Base-by-base conservation (phyloP, 2,329 filamentous ascomycete species). In the Grosmannia penicillata region DNA sequence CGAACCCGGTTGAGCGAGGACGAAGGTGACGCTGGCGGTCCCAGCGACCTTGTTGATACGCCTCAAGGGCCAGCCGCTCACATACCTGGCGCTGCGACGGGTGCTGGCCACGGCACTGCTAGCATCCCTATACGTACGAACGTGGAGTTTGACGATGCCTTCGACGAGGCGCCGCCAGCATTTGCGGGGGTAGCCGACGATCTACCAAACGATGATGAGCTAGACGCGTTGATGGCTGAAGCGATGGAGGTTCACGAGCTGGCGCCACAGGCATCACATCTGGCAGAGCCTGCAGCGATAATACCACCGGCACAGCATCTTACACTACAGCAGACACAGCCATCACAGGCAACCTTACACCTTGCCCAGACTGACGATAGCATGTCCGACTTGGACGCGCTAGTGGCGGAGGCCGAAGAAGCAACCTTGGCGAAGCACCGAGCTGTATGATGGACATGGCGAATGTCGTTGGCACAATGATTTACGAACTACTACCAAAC, bases 201-300 rank as follows among this genome's bases (percentile, higher is more conserved):
- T 2, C 49, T 50, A 15, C 58, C 60, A 1, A 66, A 70, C 8
- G 63, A 65, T 3, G 58, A 61, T 35, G 64, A 69, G 34, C 39
- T 72, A 3, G 67, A 72, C 39, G 67, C 65, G 9, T 47, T 72
- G 10, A 70, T 72, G 52, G 66, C 65, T 0, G 66, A 71, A 47
- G 61, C 62, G 4, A 62, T 65, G 48, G 42, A 42, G 4, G 27
- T 38, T 6, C 41, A 43, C 22, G 28, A 25, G 22, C 36, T 23
- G 2, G 33, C 40, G n/a, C 21, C 21, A 3, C 34, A 22, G 27
- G 29, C 43, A n/a, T 27, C 18, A 37, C 49, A 13, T 40, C 42
- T 10, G 15, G 41, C 48, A 19, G n/a, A n/a, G n/a, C n/a, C n/a
- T n/a, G n/a, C n/a, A n/a, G n/a, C n/a, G n/a, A n/a, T n/a, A n/a